A percentile compares a stretch with the other conserved stretches of the same genome.
Conservation (phyloP, 306 rosid species). For the Argentina anserina region DNA sequence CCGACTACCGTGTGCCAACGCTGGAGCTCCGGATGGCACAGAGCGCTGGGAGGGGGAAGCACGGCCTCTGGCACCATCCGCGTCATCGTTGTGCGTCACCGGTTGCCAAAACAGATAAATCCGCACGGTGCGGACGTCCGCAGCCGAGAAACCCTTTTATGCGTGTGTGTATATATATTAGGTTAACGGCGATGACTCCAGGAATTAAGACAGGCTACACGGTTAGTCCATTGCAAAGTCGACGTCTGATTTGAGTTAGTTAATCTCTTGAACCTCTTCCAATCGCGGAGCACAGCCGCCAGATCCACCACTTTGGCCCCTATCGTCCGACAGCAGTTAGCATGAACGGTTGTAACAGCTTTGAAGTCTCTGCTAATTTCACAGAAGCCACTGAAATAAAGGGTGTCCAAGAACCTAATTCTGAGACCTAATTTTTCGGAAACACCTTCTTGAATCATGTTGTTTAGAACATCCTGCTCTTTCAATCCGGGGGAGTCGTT, state of each 20-base stretch:
- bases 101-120: no score
- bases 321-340: conserved; percentile 32
- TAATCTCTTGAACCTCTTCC: conserved; percentile 19
- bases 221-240: conserved; percentile 13
- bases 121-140: no score
- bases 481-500: conserved; percentile 10
- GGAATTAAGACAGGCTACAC: background rate
- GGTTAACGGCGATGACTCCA: conserved; percentile 1
- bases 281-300: conserved; percentile 19
- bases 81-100: no score
- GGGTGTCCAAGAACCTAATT: conserved; percentile 22
- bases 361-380: conserved; percentile 25
- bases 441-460: conserved; percentile 18
- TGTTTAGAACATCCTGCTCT: conserved; percentile 27
- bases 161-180: background rate
- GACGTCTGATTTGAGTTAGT: background rate
- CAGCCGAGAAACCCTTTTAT: no score
- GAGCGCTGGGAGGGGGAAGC: no score
- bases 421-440: conserved; percentile 6
- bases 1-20: no score
- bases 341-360: conserved; percentile 27
- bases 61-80: no score
- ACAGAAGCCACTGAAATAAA: conserved; percentile 35
- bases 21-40: no score
- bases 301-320: conserved; percentile 23